These are phyloP conservation scores for Cadophora sp. DNA, from an alignment of 2,329 filamentous ascomycete genomes.

Conservation along the genomic window DNA sequence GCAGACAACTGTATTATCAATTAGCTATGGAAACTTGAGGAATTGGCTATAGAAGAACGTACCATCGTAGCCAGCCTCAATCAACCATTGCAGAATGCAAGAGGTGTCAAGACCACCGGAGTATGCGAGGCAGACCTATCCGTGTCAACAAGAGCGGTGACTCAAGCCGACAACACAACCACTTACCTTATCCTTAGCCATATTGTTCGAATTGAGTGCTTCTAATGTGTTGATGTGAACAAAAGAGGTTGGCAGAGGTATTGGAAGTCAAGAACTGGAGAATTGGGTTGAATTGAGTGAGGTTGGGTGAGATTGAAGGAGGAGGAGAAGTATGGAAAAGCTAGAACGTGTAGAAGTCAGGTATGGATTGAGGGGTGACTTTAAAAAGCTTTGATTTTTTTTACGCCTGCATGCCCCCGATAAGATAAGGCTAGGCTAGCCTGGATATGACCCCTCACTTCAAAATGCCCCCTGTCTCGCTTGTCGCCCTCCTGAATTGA, in stretches of 20 bases:
- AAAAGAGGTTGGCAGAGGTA: not conserved
- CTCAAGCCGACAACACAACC: conserved; percentile 14
- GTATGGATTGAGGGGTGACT: conserved; percentile 13
- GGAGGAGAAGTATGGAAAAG: conserved; percentile 6
- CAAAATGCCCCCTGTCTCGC: not conserved
- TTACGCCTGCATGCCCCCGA: not conserved
- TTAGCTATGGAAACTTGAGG: conserved; percentile 3
- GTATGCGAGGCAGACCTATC: conserved; percentile 51
- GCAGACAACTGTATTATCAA: conserved; percentile 42
- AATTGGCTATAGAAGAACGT: not conserved
- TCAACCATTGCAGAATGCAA: conserved; percentile 52
- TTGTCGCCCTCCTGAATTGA: not conserved
- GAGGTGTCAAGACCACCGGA: conserved; percentile 54
- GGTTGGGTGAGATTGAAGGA: not conserved
- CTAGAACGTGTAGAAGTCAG: not conserved
- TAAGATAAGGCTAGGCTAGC: conserved; percentile 18
- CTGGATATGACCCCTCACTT: not conserved
- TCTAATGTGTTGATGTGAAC: not conserved
- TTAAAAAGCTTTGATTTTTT: conserved; percentile 17
- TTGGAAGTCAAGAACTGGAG: not conserved
- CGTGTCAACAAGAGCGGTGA: conserved; percentile 29
- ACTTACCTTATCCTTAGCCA: conserved; percentile 42
- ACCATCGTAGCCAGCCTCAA: conserved; percentile 57
- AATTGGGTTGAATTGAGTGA: not conserved
- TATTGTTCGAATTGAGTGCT: conserved; percentile 25